Percentiles rank a stretch among this genome's conserved stretches.
Evolutionary conservation across 345 rosid genomes (phyloP).

Genomic region (Camelina neglecta): DNA sequence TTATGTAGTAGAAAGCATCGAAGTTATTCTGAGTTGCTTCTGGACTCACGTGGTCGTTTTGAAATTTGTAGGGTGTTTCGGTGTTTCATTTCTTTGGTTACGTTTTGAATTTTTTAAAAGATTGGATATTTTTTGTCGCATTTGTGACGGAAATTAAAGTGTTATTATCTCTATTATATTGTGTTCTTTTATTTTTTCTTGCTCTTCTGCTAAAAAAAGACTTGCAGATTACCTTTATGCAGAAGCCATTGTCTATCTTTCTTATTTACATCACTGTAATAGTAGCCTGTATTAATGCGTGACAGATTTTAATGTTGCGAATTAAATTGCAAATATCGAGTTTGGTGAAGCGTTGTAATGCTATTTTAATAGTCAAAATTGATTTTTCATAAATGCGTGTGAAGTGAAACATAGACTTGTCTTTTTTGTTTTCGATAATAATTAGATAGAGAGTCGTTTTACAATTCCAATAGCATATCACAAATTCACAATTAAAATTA

Average conservation of each 20-base stretch:
- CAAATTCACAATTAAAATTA: too few species aligned
- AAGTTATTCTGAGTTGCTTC: slow-evolving; percentile 4
- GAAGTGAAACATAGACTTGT: neutral
- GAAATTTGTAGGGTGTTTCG: neutral
- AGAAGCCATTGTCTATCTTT: neutral
- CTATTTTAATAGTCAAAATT: neutral
- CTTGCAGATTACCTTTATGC: neutral
- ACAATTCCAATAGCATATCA: neutral
- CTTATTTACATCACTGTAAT: neutral
- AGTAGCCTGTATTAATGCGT: neutral
- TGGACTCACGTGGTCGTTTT: neutral
- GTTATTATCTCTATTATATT: neutral
- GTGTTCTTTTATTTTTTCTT: neutral
- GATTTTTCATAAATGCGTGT: neutral
- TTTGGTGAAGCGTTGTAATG: neutral
- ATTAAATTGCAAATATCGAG: neutral
- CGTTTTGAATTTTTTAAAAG: neutral
- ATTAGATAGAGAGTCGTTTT: neutral
- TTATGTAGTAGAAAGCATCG: neutral
- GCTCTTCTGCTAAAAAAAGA: neutral
- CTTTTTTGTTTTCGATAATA: neutral
- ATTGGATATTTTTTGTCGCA: neutral
- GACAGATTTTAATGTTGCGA: neutral
- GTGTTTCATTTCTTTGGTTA: neutral
- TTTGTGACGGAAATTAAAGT: neutral